These are phyloP conservation scores for Tylopilus felleus DNA, from an alignment of 768 basidiomycete genomes.

Conservation along the genomic window DNA sequence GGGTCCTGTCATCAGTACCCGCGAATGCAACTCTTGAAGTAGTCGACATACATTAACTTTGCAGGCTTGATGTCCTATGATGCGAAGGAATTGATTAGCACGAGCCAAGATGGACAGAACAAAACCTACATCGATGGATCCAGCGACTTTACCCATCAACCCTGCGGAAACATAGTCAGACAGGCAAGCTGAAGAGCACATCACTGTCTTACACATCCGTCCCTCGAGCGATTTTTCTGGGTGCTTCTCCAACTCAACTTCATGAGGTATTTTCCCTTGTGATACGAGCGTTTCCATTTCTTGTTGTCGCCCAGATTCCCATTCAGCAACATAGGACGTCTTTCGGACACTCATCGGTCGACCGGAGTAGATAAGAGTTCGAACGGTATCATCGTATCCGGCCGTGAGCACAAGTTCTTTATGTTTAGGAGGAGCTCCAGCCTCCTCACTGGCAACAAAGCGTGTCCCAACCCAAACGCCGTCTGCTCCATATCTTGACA, in stretches of 20 bases:
- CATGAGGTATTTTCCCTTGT: slow-evolving; percentile 71
- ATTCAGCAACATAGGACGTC: slow-evolving; percentile 74
- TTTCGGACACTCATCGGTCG: slow-evolving; percentile 79
- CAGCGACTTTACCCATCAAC: slow-evolving; percentile 79
- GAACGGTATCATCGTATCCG: slow-evolving; percentile 70
- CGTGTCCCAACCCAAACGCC: slow-evolving; percentile 90
- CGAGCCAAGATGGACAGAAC: not conserved
- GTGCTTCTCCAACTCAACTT: slow-evolving; percentile 62
- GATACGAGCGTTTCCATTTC: slow-evolving; percentile 60
- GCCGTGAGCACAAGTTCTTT: slow-evolving; percentile 66
- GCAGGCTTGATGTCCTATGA: slow-evolving; percentile 76
- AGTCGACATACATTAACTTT: slow-evolving; percentile 65
- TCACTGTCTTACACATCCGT: slow-evolving; percentile 48
- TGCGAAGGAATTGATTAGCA: slow-evolving; percentile 4
- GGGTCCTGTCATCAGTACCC: slow-evolving; percentile 7
- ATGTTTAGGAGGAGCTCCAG: slow-evolving; percentile 71
- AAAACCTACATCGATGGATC: slow-evolving; percentile 54
- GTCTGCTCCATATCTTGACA: slow-evolving; percentile 67
- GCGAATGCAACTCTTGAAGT: not conserved
- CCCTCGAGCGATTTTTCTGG: slow-evolving; percentile 65
- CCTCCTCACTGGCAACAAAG: slow-evolving; percentile 80
- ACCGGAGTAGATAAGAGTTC: slow-evolving; percentile 73
- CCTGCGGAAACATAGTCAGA: slow-evolving; percentile 36
- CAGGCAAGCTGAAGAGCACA: not conserved
- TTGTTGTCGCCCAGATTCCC: slow-evolving; percentile 60